Base-by-base conservation (phyloP, 2,329 filamentous ascomycete species). In the Trichoderma asperellum region DNA sequence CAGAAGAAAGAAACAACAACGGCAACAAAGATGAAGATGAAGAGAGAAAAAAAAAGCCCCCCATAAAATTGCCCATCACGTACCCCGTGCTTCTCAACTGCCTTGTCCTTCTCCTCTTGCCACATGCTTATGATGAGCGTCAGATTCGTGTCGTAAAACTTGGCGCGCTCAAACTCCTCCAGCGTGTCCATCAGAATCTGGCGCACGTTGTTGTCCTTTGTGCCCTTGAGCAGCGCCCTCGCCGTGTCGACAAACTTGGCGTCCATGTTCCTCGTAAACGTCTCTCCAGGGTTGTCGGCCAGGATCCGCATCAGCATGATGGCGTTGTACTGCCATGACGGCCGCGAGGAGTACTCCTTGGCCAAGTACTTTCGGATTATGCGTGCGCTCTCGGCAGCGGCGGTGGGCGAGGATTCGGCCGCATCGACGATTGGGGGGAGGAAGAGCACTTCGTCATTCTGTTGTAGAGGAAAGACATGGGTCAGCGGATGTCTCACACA, bases 271-370 rank as follows among this genome's bases (percentile, higher is more conserved):
- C 92, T 88, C n/a, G 95, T 97, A 76, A 99, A 99, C 1, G 89
- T 93, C 65, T 87, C 86, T 35, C 95, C 95, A 0, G 96, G 96
- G 78, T 99, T 97, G 79, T 98, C 94, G 74, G 90, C 86, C 73
- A 99, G 84, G 76, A 99, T 99, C 71, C 95, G 91, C 74, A 96
- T 85, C 68, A 99, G 87, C 96, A 98, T 98, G 76, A 98, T 89
- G 72, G 93, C 91, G 82, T 98, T 97, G 85, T 97, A 98, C 80
- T 98, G 95, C 74, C 90, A 89, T 75, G 92, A 89, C 11, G 92
- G 84, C 57, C 83, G 83, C 32, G 80, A 77, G 74, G 81, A 88
- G 80, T 92, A 89, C 57, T 94, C 91, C 73, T 89, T 91, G 74
- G 88, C 86, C 70, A 99, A 84, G 78, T 91, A 95, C 79, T 93